phyloP scores from a whole-genome alignment of 2,329 filamentous ascomycete species.

The Elsinoe arachidis region DNA sequence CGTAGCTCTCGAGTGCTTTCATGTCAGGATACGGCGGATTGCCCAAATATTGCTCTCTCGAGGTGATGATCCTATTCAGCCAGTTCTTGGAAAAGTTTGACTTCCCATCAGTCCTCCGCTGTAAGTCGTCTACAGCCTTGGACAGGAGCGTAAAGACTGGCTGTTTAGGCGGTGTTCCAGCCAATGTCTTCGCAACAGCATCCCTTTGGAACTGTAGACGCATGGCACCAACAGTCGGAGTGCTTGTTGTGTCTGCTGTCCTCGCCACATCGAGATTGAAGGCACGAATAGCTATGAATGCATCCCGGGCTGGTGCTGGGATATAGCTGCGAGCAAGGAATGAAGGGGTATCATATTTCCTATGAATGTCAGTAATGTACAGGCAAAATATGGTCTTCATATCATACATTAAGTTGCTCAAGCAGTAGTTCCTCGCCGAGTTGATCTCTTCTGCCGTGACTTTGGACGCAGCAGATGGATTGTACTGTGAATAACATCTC shows the following conservation, averaged over 20 bases:
- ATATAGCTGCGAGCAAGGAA: slow-evolving; percentile 81
- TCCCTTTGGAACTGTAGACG: slow-evolving; percentile 96
- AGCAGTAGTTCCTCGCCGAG: slow-evolving; percentile 50
- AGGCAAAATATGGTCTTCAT: not conserved
- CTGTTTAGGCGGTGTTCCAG: slow-evolving; percentile 73
- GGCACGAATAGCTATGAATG: slow-evolving; percentile 82
- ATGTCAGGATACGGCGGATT: slow-evolving; percentile 73
- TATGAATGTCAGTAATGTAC: slow-evolving; percentile 29
- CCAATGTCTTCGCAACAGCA: slow-evolving; percentile 66
- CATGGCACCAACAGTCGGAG: slow-evolving; percentile 75
- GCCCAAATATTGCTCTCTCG: slow-evolving; percentile 72
- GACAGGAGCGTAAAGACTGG: slow-evolving; percentile 81
- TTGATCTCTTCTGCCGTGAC: slow-evolving; percentile 37
- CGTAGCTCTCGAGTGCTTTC: slow-evolving; percentile 71
- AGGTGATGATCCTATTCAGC: slow-evolving; percentile 64
- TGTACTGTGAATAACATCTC: slow-evolving; percentile 1
- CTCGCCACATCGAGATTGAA: slow-evolving; percentile 88
- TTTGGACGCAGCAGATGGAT: not conserved
- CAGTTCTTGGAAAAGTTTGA: slow-evolving; percentile 46
- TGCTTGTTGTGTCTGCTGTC: slow-evolving; percentile 83
- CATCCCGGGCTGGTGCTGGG: slow-evolving; percentile 62
- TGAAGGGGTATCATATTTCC: slow-evolving; percentile 81
- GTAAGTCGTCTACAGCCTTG: slow-evolving; percentile 55
- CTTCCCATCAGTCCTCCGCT: slow-evolving; percentile 37
- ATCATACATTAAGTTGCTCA: slow-evolving; percentile 47